phyloP scores from a whole-genome alignment of 352 stramenopile species.

The Globisporangium okanoganense region DNA sequence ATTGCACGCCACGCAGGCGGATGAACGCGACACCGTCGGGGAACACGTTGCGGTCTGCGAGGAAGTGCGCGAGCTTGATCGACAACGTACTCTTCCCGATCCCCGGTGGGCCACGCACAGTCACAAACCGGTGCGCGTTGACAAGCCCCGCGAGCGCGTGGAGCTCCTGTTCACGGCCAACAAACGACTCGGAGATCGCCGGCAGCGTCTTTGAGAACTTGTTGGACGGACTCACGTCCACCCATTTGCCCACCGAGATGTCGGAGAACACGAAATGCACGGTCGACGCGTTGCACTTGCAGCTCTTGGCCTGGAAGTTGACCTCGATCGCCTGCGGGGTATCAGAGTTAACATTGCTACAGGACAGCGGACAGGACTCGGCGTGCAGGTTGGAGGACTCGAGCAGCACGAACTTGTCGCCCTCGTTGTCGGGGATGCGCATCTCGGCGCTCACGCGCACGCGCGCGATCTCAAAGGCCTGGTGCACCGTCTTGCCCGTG shows the following conservation, averaged over 20 bases:
- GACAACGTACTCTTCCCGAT: slow-evolving; percentile 80
- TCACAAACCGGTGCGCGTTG: slow-evolving; percentile 61
- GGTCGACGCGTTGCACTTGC: slow-evolving; percentile 46
- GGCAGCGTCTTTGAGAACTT: slow-evolving; percentile 68
- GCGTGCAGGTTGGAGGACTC: slow-evolving; percentile 63
- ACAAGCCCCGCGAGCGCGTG: slow-evolving; percentile 62
- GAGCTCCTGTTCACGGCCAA: slow-evolving; percentile 70
- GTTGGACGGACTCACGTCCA: slow-evolving; percentile 69
- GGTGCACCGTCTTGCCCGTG: slow-evolving; percentile 64
- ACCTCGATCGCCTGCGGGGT: slow-evolving; percentile 43
- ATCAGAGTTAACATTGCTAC: background rate
- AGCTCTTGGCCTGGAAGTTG: slow-evolving; percentile 38
- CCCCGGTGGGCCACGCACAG: slow-evolving; percentile 60
- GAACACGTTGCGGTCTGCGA: slow-evolving; percentile 69
- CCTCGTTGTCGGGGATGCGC: slow-evolving; percentile 52
- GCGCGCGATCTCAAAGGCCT: slow-evolving; percentile 72
- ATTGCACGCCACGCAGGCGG: slow-evolving; percentile 61
- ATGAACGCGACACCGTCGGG: slow-evolving; percentile 74
- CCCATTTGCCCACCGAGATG: slow-evolving; percentile 68
- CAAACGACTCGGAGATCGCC: slow-evolving; percentile 59
- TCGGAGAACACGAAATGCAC: slow-evolving; percentile 68
- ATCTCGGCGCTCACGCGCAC: slow-evolving; percentile 70
- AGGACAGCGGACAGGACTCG: slow-evolving; percentile 39
- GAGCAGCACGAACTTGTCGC: slow-evolving; percentile 76
- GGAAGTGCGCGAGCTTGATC: slow-evolving; percentile 66